Percentiles rank a stretch among this genome's conserved stretches.
phyloP scores from a whole-genome alignment of 1,284 basidiomycete species.

The Coniophora puteana region DNA sequence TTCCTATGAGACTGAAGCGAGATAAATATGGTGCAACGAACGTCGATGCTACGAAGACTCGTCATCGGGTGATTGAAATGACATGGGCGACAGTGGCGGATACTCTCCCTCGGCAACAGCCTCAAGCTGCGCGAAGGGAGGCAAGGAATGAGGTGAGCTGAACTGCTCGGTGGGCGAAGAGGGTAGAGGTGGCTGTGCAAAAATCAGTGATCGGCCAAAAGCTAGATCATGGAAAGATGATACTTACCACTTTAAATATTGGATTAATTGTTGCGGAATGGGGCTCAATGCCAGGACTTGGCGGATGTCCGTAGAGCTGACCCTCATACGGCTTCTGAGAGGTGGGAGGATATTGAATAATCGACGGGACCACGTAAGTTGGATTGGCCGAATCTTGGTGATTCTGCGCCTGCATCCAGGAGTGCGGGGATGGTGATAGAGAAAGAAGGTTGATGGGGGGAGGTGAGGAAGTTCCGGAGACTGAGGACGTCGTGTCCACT shows the following conservation, averaged over 20 bases:
- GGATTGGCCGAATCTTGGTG: conserved; percentile 33
- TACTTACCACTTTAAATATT: conserved; percentile 90
- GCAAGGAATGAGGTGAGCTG: conserved; percentile 49
- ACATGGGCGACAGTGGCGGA: conserved; percentile 68
- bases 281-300: conserved; percentile 52
- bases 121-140: conserved; percentile 74
- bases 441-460: conserved; percentile 72
- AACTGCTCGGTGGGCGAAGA: conserved; percentile 38
- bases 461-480: conserved; percentile 65
- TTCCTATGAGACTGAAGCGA: conserved; percentile 14
- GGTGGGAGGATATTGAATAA: conserved; percentile 37
- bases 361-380: conserved; percentile 31
- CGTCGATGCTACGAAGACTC: conserved; percentile 21
- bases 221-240: conserved; percentile 31
- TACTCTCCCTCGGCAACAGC: conserved; percentile 75
- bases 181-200: conserved; percentile 50
- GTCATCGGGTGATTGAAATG: conserved; percentile 55
- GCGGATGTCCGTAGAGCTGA: conserved; percentile 38
- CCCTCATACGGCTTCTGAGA: conserved; percentile 32
- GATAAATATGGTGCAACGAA: conserved; percentile 25
- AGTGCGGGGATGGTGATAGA: conserved; percentile 52
- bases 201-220: conserved; percentile 20
- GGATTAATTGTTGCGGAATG: conserved; percentile 80
- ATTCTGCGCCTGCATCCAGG: conserved; percentile 50
- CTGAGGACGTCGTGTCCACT: conserved; percentile 54